These are phyloP conservation scores for Knoxia roxburghii DNA, from an alignment of 257 asterid genomes.

Conservation along the genomic window DNA sequence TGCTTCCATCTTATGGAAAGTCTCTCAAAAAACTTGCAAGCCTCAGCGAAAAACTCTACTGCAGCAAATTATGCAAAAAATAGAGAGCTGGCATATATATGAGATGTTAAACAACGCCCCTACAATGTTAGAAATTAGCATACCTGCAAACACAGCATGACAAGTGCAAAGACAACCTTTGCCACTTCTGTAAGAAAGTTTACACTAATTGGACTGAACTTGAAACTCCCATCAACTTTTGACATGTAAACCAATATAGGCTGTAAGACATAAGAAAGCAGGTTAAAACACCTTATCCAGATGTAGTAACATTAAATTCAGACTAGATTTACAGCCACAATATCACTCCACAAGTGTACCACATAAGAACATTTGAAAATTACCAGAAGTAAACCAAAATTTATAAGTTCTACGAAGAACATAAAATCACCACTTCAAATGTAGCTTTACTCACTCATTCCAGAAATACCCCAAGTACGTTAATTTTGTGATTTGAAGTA, in stretches of 20 bases:
- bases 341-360: neutral
- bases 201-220: constrained; percentile 94
- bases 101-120: neutral
- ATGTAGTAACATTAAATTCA: neutral
- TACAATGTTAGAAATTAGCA: constrained; percentile 9
- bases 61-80: neutral
- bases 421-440: neutral
- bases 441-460: neutral
- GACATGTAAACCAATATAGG: constrained; percentile 93
- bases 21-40: neutral
- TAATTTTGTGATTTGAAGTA: neutral
- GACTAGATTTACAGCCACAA: neutral
- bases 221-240: constrained; percentile 90
- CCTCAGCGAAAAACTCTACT: neutral
- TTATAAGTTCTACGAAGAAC: neutral
- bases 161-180: constrained; percentile 75
- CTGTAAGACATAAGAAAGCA: constrained; percentile 38
- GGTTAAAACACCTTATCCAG: neutral
- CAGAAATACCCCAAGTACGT: neutral
- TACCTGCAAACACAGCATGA: constrained; percentile 95
- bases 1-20: neutral
- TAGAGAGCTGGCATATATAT: neutral
- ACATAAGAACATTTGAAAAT: neutral
- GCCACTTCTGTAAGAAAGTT: constrained; percentile 85
- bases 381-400: neutral